Evolutionary conservation across 2,329 filamentous ascomycete genomes (phyloP).

Genomic region (Pseudocercospora musae): DNA sequence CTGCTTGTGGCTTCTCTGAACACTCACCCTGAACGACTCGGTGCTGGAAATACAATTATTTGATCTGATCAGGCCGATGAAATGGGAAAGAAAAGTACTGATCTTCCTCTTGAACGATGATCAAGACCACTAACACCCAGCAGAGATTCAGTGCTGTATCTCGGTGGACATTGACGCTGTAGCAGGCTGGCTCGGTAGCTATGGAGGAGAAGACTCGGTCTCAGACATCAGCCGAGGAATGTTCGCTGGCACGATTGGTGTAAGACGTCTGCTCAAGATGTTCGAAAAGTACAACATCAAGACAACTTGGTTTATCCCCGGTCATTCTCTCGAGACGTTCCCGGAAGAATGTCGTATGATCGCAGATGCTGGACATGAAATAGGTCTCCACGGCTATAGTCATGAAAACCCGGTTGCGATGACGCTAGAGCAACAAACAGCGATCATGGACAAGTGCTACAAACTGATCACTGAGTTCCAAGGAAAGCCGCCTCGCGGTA

Average conservation of each 20-base stretch:
- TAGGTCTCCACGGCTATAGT: constrained; percentile 68
- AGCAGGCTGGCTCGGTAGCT: constrained; percentile 71
- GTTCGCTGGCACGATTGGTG: constrained; percentile 67
- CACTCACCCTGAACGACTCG: background rate
- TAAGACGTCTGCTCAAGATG: constrained; percentile 64
- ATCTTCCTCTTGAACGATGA: background rate
- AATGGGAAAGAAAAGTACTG: constrained; percentile 14
- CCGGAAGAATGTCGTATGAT: constrained; percentile 62
- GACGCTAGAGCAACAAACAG: constrained; percentile 70
- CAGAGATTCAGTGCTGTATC: constrained; percentile 35
- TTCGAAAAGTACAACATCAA: constrained; percentile 72
- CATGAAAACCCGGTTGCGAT: constrained; percentile 72
- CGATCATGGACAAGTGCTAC: constrained; percentile 72
- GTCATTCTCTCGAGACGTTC: constrained; percentile 63
- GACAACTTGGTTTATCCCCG: constrained; percentile 64
- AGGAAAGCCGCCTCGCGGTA: constrained; percentile 70
- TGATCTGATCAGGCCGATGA: background rate
- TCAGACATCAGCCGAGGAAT: constrained; percentile 63
- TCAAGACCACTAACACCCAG: constrained; percentile 2
- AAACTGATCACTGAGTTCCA: constrained; percentile 67
- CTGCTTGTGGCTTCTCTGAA: background rate
- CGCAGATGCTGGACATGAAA: constrained; percentile 63
- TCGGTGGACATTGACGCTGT: constrained; percentile 71
- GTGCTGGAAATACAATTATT: background rate
- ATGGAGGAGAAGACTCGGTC: constrained; percentile 68